Evolutionary conservation across 345 rosid species (phyloP), one percentile per base, ranked within the genome.

Genomic region (Eucalyptus marginata): DNA sequence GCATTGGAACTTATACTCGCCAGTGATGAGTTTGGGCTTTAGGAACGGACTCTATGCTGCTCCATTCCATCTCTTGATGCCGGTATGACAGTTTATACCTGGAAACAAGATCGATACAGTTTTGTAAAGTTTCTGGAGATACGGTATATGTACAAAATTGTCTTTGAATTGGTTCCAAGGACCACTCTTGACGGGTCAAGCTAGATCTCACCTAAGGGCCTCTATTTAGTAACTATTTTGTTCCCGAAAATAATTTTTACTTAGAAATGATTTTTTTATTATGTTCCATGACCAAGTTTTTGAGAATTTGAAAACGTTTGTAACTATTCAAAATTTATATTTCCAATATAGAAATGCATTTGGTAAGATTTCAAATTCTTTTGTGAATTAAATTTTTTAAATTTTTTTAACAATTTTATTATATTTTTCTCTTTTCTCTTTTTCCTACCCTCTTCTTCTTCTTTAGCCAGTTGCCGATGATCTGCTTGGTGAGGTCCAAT

Each of bases 381-480:
- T 20, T 8, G 58, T 20, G 2, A 52, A 8, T 52, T 52, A 18
- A 7, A n/a, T n/a, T 3, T 51, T 16, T 7, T 52, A 14, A 5
- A 49, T 2, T 18, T 18, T 52, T 18, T 7, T 3, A 18, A 52
- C 4, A 1, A 20, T 52, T 52, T 52, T 52, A 52, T 52, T 52
- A 1, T 18, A 18, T 52, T 52, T 8, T 52, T 20, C 4, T 8
- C 0, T 18, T 18, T 18, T 51, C 1, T 8, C 47, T 8, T 44
- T 52, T 52, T 20, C 58, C 1, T 20, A 18, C 10, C 56, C 56
- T 18, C 56, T 18, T 52, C 24, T 52, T 52, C 10, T 18, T 3
- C 2, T 17, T 4, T 52, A 18, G 10, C 58, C 0, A 52, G 4
- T 7, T 1, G 0, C 4, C 0, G 2, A 0, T 52, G 24, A 52